phyloP scores from a whole-genome alignment of 768 basidiomycete species.

The Lanmaoa pseudosensibilis region DNA sequence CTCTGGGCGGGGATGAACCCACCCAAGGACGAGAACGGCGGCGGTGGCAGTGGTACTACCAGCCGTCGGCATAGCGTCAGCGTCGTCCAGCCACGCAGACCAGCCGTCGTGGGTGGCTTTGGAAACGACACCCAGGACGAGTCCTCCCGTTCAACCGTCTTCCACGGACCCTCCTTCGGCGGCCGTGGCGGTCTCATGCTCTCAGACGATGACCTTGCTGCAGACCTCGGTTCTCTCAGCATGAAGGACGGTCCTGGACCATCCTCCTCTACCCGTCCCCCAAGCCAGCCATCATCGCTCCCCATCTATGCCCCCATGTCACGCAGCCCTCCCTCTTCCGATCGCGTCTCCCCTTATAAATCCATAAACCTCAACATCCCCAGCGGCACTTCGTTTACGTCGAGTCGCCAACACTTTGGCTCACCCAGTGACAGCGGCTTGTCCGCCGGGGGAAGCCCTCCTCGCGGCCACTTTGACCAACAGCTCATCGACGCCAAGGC shows the following conservation, averaged over 20 bases:
- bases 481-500: conserved; percentile 43
- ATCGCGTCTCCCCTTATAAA: conserved; percentile 56
- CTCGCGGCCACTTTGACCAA: conserved; percentile 47
- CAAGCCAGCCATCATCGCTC: conserved; percentile 71
- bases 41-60: conserved; percentile 74
- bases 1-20: conserved; percentile 73
- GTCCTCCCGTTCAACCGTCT: conserved; percentile 32
- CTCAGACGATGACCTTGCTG: conserved; percentile 79
- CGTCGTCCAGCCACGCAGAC: conserved; percentile 72
- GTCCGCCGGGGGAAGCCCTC: conserved; percentile 52
- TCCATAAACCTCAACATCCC: conserved; percentile 64
- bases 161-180: conserved; percentile 36
- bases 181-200: conserved; percentile 64
- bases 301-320: conserved; percentile 74
- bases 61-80: conserved; percentile 82
- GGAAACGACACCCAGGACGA: conserved; percentile 48
- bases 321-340: conserved; percentile 57
- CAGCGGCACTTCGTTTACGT: conserved; percentile 40
- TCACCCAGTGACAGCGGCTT: conserved; percentile 65
- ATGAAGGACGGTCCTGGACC: conserved; percentile 37
- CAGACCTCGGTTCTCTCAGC: conserved; percentile 63
- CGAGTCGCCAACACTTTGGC: conserved; percentile 45
- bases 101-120: conserved; percentile 63
- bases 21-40: conserved; percentile 61
- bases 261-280: conserved; percentile 50